Percentiles rank a stretch among this genome's conserved stretches.
These are phyloP conservation scores for Hebeloma cylindrosporum DNA, from an alignment of 768 basidiomycete genomes.

Conservation along the genomic window DNA sequence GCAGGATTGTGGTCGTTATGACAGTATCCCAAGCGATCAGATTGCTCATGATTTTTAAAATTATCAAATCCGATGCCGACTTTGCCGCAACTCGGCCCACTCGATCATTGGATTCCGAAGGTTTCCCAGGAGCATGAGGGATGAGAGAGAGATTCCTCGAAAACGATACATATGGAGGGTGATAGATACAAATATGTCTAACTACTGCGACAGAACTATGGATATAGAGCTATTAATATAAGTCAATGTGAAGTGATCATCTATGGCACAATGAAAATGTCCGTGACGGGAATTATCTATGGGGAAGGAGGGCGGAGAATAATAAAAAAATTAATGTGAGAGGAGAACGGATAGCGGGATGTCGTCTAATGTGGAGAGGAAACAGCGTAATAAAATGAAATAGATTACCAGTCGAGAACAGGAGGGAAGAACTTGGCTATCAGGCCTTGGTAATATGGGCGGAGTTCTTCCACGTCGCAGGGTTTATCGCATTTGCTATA, in stretches of 20 bases:
- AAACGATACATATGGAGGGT: constrained; percentile 2
- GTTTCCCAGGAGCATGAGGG: too few relatives aligned
- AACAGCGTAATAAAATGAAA: constrained; percentile 5
- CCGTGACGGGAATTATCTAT: too few relatives aligned
- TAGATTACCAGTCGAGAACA: constrained; percentile 71
- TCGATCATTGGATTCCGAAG: too few relatives aligned
- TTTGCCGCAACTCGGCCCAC: constrained; percentile 1
- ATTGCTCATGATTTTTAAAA: not conserved
- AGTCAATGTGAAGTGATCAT: too few relatives aligned
- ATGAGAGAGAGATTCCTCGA: too few relatives aligned
- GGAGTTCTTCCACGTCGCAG: constrained; percentile 58
- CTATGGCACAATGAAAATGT: constrained; percentile 5
- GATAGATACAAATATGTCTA: constrained; percentile 14
- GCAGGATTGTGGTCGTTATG: too few relatives aligned
- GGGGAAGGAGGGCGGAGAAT: too few relatives aligned
- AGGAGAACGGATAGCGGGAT: constrained; percentile 1
- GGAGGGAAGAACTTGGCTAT: constrained; percentile 87
- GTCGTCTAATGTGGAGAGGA: constrained; percentile 1
- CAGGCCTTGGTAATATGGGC: constrained; percentile 80
- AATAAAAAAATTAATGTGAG: too few relatives aligned
- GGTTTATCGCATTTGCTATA: constrained; percentile 86
- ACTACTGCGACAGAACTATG: constrained; percentile 11
- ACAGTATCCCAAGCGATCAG: not conserved
- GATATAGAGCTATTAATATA: constrained; percentile 2
- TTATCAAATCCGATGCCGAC: not conserved